A percentile compares a stretch with the other conserved stretches of the same genome.
These are phyloP conservation scores for Castanea crenata DNA, from an alignment of 306 rosid genomes.

Conservation along the genomic window DNA sequence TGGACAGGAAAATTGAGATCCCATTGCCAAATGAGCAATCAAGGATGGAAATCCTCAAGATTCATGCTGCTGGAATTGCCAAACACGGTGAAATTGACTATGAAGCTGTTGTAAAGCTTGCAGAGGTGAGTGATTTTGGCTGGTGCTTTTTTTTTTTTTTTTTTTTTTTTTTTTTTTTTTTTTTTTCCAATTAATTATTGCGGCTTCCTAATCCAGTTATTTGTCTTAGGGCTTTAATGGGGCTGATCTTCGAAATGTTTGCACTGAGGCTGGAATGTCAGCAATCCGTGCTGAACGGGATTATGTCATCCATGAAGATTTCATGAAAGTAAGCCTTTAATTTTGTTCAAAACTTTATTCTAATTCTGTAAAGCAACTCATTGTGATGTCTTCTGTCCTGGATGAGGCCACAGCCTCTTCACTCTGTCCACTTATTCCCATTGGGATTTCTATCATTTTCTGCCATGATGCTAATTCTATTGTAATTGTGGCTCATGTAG, in stretches of 20 bases:
- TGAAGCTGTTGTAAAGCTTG: slow-evolving; percentile 97
- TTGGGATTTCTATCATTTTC: neutral
- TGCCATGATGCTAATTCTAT: neutral
- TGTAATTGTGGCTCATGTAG: neutral
- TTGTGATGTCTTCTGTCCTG: neutral
- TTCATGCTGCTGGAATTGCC: slow-evolving; percentile 97
- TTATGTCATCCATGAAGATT: slow-evolving; percentile 94
- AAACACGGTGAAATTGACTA: slow-evolving; percentile 97
- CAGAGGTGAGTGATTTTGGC: slow-evolving; percentile 59
- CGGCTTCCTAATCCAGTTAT: slow-evolving; percentile 19
- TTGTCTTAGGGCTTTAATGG: slow-evolving; percentile 83
- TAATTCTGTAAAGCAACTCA: neutral
- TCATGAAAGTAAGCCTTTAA: slow-evolving; percentile 68
- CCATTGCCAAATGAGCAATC: slow-evolving; percentile 97
- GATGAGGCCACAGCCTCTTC: neutral
- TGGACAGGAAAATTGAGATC: slow-evolving; percentile 95
- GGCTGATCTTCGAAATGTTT: slow-evolving; percentile 92
- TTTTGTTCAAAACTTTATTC: neutral
- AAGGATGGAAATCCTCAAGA: slow-evolving; percentile 92
- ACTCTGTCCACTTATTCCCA: neutral
- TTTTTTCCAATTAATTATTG: neutral
- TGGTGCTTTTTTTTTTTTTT: neutral
- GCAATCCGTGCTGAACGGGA: slow-evolving; percentile 98
- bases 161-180: too few species aligned
- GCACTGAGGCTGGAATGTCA: slow-evolving; percentile 99